A percentile compares a stretch with the other conserved stretches of the same genome.
These are phyloP conservation scores for Skeletonema marinoi DNA, from an alignment of 108 stramenopile genomes.

Conservation along the genomic window DNA sequence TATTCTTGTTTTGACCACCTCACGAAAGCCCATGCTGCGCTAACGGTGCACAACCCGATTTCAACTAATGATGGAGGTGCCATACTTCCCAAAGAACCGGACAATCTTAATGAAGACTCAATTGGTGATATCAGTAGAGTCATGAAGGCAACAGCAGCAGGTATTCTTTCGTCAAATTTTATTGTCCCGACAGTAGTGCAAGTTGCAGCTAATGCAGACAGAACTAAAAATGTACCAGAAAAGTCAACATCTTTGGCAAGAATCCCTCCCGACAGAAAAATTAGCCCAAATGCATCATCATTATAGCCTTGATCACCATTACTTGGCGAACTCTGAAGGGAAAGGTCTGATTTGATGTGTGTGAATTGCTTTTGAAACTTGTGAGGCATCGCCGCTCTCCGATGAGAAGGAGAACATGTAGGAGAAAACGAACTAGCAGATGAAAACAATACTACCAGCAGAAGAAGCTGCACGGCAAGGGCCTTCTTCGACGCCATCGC, in stretches of 20 bases:
- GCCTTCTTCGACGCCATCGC: too few relatives aligned
- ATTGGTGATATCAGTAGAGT: constrained; percentile 21
- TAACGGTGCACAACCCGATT: constrained; percentile 14
- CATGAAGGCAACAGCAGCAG: constrained; percentile 13
- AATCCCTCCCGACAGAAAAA: constrained; percentile 47
- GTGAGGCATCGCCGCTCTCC: neutral
- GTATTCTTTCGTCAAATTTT: constrained; percentile 13
- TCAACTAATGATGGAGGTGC: constrained; percentile 11
- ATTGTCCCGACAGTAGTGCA: neutral
- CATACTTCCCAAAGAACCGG: constrained; percentile 10
- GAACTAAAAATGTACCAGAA: constrained; percentile 40
- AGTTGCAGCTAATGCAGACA: constrained; percentile 53
- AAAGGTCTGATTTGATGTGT: neutral
- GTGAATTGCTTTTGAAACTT: neutral
- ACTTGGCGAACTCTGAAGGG: neutral
- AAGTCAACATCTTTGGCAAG: constrained; percentile 45
- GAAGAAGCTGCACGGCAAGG: neutral
- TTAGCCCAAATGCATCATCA: constrained; percentile 68
- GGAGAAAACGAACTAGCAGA: neutral
- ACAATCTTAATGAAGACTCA: constrained; percentile 14
- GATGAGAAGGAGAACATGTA: neutral
- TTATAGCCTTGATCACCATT: constrained; percentile 42
- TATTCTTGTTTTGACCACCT: constrained; percentile 8
- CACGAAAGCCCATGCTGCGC: constrained; percentile 20
- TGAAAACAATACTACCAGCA: neutral